Base-by-base conservation (phyloP, 305 asterid species). In the Vinca major region DNA sequence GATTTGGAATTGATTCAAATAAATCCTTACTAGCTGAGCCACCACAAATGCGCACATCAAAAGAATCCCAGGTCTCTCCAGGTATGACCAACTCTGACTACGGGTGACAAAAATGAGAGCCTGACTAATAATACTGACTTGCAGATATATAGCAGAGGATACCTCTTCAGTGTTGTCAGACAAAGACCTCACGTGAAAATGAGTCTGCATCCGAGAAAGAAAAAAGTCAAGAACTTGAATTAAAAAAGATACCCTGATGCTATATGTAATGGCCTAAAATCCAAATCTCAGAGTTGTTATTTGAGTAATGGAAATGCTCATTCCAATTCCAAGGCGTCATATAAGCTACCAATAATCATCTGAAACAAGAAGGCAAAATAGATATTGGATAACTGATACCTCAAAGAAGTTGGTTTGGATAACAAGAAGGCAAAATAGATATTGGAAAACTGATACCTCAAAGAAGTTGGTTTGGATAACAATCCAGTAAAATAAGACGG, bases 11-110 rank as follows among this genome's bases (percentile, higher is more conserved):
- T 58, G 14, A 1, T 33, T 67, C 58, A 20, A 20, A 43, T 52
- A 51, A 26, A 40, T 37, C 47, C 69, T 71, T 65, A 74, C 77
- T 62, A 78, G 62, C 63, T 74, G 79, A 64, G 79, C 79, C 48
- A 74, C 68, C 63, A 78, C 68, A 33, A 74, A 78, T 55, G 74
- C 77, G 44, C 74, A 78, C 68, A 78, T 67, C 74, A 74, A 68
- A 17, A 71, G 74, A 51, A 66, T 44, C n/a, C 77, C 82, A 39
- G 77, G 82, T 47, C 77, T 78, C 82, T 78, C 79, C 14, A 57
- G 45, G 62, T 66, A 78, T 67, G 82, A 78, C 76, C 76, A 78
- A 51, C 76, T 71, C 53, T 58, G 77, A 48, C 74, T 74, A 60
- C 74, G 76, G 40, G 81, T 70, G 0, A 77, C 78, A 64, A 73